Percentiles rank a stretch among this genome's conserved stretches.
These are phyloP conservation scores for Chlorella sp. DNA, from an alignment of 139 green algal species.

Conservation along the genomic window DNA sequence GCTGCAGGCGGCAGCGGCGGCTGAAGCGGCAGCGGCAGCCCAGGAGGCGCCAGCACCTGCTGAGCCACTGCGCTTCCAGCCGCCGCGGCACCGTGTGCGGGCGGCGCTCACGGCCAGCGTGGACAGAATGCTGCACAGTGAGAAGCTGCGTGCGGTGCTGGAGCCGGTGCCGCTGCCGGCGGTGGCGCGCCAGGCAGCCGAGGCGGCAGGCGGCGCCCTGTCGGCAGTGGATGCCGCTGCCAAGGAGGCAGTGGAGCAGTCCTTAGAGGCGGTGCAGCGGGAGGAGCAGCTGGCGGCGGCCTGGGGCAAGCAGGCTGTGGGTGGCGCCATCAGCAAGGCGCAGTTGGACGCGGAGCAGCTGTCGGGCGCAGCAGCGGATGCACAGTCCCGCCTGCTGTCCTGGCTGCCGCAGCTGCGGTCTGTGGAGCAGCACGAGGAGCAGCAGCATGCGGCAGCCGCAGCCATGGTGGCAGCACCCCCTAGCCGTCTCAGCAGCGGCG, in stretches of 20 bases:
- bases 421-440: background rate
- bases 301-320: background rate
- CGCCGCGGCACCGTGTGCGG: slow-evolving; percentile 2
- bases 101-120: background rate
- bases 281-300: background rate
- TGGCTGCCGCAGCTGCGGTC: background rate
- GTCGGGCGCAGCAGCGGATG: background rate
- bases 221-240: background rate
- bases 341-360: background rate
- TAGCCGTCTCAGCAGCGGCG: background rate
- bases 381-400: background rate
- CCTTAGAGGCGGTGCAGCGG: background rate
- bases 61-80: slow-evolving; percentile 7
- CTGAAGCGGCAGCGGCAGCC: background rate
- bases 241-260: background rate
- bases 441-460: too few relatives aligned
- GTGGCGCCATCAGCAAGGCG: background rate
- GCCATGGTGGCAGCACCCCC: background rate
- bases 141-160: slow-evolving; percentile 16
- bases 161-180: slow-evolving; percentile 8
- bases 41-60: background rate
- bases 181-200: slow-evolving; percentile 5
- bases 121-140: background rate
- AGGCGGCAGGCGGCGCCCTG: background rate
- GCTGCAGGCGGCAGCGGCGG: background rate